These are phyloP conservation scores for Phytophthora citrophthora DNA, from an alignment of 352 stramenopile species.

Conservation along the genomic window DNA sequence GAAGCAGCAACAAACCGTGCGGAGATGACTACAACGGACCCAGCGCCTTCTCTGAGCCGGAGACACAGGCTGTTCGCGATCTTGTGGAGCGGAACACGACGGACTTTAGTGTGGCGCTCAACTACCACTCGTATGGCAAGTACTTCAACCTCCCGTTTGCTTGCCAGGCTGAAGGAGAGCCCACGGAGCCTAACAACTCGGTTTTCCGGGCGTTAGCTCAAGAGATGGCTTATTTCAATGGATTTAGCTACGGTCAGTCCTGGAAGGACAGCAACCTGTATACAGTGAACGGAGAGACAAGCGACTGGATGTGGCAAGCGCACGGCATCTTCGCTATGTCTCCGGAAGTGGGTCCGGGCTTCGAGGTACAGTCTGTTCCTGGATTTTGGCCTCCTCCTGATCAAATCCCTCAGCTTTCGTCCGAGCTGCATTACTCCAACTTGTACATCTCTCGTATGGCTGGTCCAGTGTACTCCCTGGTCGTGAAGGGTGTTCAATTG, in stretches of 20 bases:
- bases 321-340: conserved; percentile 89
- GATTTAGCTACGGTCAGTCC: conserved; percentile 77
- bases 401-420: conserved; percentile 60
- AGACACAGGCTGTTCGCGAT: conserved; percentile 74
- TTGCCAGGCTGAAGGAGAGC: conserved; percentile 66
- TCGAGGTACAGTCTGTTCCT: conserved; percentile 37
- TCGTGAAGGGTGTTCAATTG: conserved; percentile 36
- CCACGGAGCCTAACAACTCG: conserved; percentile 33
- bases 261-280: conserved; percentile 89
- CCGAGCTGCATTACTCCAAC: conserved; percentile 82
- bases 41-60: conserved; percentile 79
- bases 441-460: conserved; percentile 55
- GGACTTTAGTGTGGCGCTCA: conserved; percentile 70
- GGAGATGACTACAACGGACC: conserved; percentile 78
- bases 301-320: conserved; percentile 85
- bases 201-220: conserved; percentile 61
- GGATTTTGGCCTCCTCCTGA: conserved; percentile 77
- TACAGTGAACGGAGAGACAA: conserved; percentile 88
- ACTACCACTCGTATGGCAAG: conserved; percentile 88
- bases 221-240: conserved; percentile 80
- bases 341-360: conserved; percentile 76
- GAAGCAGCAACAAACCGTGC: conserved; percentile 71
- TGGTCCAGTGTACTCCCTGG: conserved; percentile 62
- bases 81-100: conserved; percentile 61
- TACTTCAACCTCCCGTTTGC: conserved; percentile 88